phyloP scores from a whole-genome alignment of 208 protist species.

The Trypanosoma rangeli region DNA sequence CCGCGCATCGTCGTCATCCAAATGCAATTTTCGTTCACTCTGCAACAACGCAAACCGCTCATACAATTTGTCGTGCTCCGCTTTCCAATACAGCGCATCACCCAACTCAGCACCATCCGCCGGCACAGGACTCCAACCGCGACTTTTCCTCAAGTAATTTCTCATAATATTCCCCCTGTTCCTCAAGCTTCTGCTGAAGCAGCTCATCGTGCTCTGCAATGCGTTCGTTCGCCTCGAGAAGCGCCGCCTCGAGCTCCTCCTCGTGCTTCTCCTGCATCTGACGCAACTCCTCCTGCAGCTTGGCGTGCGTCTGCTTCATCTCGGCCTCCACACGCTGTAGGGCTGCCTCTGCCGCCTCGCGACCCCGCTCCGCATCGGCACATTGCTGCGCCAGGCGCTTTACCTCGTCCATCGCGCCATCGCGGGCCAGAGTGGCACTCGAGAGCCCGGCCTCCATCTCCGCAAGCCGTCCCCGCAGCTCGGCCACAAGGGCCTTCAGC shows the following conservation, averaged over 20 bases:
- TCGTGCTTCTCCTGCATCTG: conserved; percentile 32
- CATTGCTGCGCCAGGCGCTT: not conserved
- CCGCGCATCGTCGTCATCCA: not conserved
- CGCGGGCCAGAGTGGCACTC: not conserved
- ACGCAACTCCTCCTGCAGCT: conserved; percentile 22
- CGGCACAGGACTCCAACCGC: not conserved
- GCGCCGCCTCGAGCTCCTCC: conserved; percentile 53
- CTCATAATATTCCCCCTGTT: conserved; percentile 23
- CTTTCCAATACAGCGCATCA: conserved; percentile 23
- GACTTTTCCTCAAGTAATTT: conserved; percentile 2
- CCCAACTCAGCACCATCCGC: conserved; percentile 4
- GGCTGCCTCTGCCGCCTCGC: not conserved
- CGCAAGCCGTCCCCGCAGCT: conserved; percentile 1
- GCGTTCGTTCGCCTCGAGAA: conserved; percentile 45
- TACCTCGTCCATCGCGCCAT: conserved; percentile 1
- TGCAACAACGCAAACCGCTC: conserved; percentile 50
- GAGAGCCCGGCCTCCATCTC: conserved; percentile 15
- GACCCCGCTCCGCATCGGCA: not conserved
- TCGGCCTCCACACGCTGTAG: not conserved
- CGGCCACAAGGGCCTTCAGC: not conserved
- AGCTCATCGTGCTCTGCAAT: conserved; percentile 57
- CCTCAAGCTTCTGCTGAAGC: conserved; percentile 33
- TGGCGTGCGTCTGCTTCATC: conserved; percentile 2
- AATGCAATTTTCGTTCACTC: conserved; percentile 19
- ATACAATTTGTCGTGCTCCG: conserved; percentile 34